Evolutionary conservation across 148 eudicot species (phyloP).

Genomic region (Selenicereus undatus): DNA sequence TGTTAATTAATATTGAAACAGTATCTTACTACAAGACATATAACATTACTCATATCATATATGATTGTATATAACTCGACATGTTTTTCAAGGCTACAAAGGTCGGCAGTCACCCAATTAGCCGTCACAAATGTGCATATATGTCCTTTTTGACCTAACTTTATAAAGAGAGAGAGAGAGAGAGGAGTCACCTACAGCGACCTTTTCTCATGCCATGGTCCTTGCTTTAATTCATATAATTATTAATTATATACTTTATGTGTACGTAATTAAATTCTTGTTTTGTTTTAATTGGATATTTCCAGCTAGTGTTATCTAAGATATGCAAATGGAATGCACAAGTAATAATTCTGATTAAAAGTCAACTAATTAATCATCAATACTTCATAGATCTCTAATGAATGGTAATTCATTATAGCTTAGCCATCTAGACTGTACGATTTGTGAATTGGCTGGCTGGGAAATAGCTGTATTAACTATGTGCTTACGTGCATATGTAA

Average conservation of each 20-base stretch:
- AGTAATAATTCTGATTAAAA: background rate
- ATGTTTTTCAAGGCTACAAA: background rate
- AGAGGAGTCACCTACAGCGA: background rate
- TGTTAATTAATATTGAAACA: too few species aligned
- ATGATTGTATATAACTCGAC: too few species aligned
- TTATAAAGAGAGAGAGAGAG: too few species aligned
- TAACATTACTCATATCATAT: too few species aligned
- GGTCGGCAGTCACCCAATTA: constrained; percentile 2
- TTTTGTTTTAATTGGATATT: background rate
- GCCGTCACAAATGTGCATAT: background rate
- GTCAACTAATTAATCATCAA: constrained; percentile 9
- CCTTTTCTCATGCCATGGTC: constrained; percentile 20
- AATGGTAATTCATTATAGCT: background rate
- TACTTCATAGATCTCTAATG: background rate
- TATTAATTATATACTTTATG: background rate
- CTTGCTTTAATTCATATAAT: background rate
- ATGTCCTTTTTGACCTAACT: too few species aligned
- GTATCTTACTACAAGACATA: too few species aligned
- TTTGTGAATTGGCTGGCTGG: too few species aligned
- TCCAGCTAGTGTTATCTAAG: background rate
- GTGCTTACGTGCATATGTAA: too few species aligned
- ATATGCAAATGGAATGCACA: background rate
- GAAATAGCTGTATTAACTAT: too few species aligned
- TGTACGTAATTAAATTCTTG: background rate
- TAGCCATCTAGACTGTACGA: background rate